phyloP scores from a whole-genome alignment of 2,329 filamentous ascomycete species.

The Paracorniculantispora psalliotae region DNA sequence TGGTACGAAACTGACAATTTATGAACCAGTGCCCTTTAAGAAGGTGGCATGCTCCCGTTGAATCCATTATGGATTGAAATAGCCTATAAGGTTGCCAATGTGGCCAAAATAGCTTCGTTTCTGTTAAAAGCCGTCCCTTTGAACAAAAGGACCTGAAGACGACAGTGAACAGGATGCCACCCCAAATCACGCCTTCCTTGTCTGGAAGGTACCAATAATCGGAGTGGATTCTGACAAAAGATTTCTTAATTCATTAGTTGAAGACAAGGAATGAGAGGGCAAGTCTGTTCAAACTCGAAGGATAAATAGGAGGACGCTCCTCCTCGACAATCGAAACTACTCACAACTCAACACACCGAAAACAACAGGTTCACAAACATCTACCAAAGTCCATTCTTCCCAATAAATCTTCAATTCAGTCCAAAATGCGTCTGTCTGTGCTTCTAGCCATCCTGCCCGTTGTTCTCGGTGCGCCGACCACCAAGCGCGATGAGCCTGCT shows the following conservation, averaged over 20 bases:
- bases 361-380: not conserved
- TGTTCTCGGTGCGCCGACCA: slow-evolving; percentile 19
- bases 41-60: not conserved
- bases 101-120: not conserved
- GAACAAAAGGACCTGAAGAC: not conserved
- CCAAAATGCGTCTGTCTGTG: slow-evolving; percentile 21
- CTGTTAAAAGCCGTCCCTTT: not conserved
- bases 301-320: not conserved
- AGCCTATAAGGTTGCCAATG: not conserved
- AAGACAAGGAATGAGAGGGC: not conserved
- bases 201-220: slow-evolving; percentile 3
- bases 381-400: not conserved
- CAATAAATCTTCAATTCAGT: too few relatives aligned
- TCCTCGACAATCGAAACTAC: not conserved
- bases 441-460: slow-evolving; percentile 22
- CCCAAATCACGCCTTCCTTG: not conserved
- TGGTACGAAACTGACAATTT: not conserved
- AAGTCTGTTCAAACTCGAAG: not conserved
- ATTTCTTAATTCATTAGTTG: not conserved
- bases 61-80: not conserved
- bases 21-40: slow-evolving; percentile 4
- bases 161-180: not conserved
- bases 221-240: not conserved
- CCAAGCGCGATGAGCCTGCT: slow-evolving; percentile 23
- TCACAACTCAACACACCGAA: not conserved